Percentiles rank a stretch among this genome's conserved stretches.
Conservation (phyloP, 768 basidiomycete genomes). For the Suillus hirtellus region DNA sequence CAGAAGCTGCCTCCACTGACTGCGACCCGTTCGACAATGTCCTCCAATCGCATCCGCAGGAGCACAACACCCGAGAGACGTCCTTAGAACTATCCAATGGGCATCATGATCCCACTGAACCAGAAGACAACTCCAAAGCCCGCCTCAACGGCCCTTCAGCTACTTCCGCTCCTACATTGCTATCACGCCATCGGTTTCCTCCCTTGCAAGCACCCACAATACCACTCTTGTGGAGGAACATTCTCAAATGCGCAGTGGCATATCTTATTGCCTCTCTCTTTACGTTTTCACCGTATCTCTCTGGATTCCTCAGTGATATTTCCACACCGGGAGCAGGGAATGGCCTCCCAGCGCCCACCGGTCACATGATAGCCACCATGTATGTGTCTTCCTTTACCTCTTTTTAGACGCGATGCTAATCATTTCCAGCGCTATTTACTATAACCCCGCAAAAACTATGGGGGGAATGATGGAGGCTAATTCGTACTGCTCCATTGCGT, state of each 20-base stretch:
- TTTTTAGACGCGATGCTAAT: slow-evolving; percentile 5
- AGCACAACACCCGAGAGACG: neutral
- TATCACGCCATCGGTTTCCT: slow-evolving; percentile 15
- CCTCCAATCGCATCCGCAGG: neutral
- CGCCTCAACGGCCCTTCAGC: slow-evolving; percentile 17
- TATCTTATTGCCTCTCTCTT: slow-evolving; percentile 91
- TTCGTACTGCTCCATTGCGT: slow-evolving; percentile 70
- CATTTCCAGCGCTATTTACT: slow-evolving; percentile 70
- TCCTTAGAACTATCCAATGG: neutral
- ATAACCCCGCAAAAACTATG: slow-evolving; percentile 89
- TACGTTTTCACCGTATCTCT: slow-evolving; percentile 81
- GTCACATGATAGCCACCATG: slow-evolving; percentile 94
- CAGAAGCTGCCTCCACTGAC: slow-evolving; percentile 1
- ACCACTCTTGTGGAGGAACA: slow-evolving; percentile 60
- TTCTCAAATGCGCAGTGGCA: slow-evolving; percentile 89
- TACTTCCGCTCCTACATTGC: slow-evolving; percentile 13
- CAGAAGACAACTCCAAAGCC: slow-evolving; percentile 16
- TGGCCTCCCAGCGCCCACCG: slow-evolving; percentile 67
- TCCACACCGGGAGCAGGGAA: slow-evolving; percentile 48
- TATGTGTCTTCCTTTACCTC: slow-evolving; percentile 39
- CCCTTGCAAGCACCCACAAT: slow-evolving; percentile 37
- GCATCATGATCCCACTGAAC: neutral
- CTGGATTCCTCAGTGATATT: slow-evolving; percentile 65
- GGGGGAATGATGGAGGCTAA: slow-evolving; percentile 94
- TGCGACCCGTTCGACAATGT: neutral